phyloP scores from a whole-genome alignment of 495 filamentous ascomycete genomes.

The Trichoderma orchidacearum region DNA sequence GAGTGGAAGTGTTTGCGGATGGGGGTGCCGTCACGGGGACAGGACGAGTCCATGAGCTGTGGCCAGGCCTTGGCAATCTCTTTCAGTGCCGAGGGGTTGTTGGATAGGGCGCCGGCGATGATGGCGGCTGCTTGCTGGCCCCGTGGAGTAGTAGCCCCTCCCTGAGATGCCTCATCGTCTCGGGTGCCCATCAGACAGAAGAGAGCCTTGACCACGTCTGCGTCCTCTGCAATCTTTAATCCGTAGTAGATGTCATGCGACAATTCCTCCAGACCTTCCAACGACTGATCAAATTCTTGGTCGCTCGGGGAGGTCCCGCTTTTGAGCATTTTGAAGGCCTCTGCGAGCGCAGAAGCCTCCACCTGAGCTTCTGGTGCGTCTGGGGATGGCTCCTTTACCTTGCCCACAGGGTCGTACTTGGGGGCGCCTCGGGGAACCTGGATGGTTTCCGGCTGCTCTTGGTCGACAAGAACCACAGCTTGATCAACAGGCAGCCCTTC shows the following conservation, averaged over 20 bases:
- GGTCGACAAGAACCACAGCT: conserved; percentile 30
- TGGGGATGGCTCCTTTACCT: conserved; percentile 26
- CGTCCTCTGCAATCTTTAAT: conserved; percentile 41
- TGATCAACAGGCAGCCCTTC: conserved; percentile 32
- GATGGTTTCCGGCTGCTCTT: conserved; percentile 16
- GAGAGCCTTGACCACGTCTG: conserved; percentile 26
- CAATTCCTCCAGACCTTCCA: conserved; percentile 41
- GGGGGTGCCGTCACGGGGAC: conserved; percentile 13
- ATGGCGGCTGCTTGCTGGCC: conserved; percentile 36
- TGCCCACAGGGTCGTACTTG: conserved; percentile 33
- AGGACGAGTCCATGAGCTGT: conserved; percentile 14
- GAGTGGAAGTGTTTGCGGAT: conserved; percentile 6
- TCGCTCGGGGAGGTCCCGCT: conserved; percentile 7
- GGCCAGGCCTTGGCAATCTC: conserved; percentile 30
- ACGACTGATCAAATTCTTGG: conserved; percentile 19
- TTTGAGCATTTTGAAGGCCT: conserved; percentile 30
- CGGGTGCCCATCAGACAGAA: conserved; percentile 23
- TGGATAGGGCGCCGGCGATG: conserved; percentile 37
- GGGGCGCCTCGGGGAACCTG: conserved; percentile 25
- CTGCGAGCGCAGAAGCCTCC: conserved; percentile 22
- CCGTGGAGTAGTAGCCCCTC: conserved; percentile 9
- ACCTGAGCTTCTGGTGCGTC: neutral
- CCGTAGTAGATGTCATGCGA: conserved; percentile 58
- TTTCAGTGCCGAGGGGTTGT: conserved; percentile 46
- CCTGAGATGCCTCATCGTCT: conserved; percentile 5